These are phyloP conservation scores for Cryphonectria carpinicola DNA, from an alignment of 2,329 filamentous ascomycete species.

Conservation along the genomic window DNA sequence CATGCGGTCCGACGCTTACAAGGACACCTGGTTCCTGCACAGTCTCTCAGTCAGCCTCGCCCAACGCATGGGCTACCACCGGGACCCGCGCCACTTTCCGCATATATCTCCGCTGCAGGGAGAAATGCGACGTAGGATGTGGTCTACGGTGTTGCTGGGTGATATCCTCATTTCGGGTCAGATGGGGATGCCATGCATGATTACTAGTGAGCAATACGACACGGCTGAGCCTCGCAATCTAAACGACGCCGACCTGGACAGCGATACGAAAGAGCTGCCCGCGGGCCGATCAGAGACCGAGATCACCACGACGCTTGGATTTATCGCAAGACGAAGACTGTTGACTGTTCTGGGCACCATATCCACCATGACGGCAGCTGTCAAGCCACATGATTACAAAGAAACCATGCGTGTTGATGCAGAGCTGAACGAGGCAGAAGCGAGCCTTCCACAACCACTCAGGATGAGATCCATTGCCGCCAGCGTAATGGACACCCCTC, in stretches of 20 bases:
- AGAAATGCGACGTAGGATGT: constrained; percentile 20
- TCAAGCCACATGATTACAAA: constrained; percentile 28
- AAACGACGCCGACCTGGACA: constrained; percentile 11
- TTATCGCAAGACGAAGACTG: constrained; percentile 21
- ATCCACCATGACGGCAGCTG: constrained; percentile 22
- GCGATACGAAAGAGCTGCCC: constrained; percentile 13
- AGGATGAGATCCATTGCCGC: constrained; percentile 29
- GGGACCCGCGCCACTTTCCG: constrained; percentile 22
- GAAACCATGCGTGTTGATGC: constrained; percentile 33
- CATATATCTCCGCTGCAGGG: constrained; percentile 9
- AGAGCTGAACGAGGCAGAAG: constrained; percentile 32
- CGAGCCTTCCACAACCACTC: constrained; percentile 34
- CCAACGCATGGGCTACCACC: constrained; percentile 21
- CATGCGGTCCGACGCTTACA: constrained; percentile 37
- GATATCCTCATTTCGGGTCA: constrained; percentile 20
- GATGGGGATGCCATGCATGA: constrained; percentile 19
- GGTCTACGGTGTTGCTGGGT: constrained; percentile 11
- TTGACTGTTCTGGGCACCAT: constrained; percentile 25
- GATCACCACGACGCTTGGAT: constrained; percentile 5
- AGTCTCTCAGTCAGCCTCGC: constrained; percentile 13
- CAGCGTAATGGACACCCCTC: constrained; percentile 33
- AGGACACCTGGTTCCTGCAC: constrained; percentile 15
- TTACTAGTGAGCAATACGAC: constrained; percentile 12
- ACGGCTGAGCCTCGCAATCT: constrained; percentile 19
- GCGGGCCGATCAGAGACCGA: constrained; percentile 14